These are phyloP conservation scores for Microcos paniculata DNA, from an alignment of 345 rosid species.

Conservation along the genomic window DNA sequence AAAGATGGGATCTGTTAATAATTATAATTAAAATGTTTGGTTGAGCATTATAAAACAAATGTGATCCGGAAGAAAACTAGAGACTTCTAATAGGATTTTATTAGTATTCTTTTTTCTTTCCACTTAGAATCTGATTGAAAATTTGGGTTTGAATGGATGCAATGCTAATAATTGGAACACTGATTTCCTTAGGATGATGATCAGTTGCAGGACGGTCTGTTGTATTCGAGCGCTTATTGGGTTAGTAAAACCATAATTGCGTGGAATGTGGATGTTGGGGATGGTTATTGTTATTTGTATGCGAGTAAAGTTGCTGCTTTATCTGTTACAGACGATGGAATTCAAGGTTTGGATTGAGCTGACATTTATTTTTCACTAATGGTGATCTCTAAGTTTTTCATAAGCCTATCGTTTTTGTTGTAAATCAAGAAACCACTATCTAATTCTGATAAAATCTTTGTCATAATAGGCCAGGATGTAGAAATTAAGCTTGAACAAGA, in stretches of 20 bases:
- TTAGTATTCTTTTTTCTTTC: background rate
- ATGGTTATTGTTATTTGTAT: slow-evolving; percentile 63
- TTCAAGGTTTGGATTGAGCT: slow-evolving; percentile 52
- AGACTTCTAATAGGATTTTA: background rate
- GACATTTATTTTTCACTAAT: background rate
- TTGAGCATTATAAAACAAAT: background rate
- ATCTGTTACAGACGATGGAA: slow-evolving; percentile 47
- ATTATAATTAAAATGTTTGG: background rate
- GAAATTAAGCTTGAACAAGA: slow-evolving; percentile 59
- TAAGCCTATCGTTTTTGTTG: slow-evolving; percentile 1
- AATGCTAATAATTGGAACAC: background rate
- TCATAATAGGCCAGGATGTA: slow-evolving; percentile 55
- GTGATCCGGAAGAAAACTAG: background rate
- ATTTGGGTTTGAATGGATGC: background rate
- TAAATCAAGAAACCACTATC: background rate
- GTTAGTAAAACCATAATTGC: slow-evolving; percentile 61
- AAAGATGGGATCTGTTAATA: background rate
- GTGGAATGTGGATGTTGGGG: slow-evolving; percentile 71
- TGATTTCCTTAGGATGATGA: slow-evolving; percentile 21
- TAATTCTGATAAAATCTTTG: slow-evolving; percentile 7
- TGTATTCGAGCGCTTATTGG: slow-evolving; percentile 74
- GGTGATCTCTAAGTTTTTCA: background rate
- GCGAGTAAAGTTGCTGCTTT: slow-evolving; percentile 64
- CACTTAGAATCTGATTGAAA: background rate
- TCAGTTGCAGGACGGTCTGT: slow-evolving; percentile 52